phyloP scores from a whole-genome alignment of 139 green algal species.

The Tetraselmis chui region DNA sequence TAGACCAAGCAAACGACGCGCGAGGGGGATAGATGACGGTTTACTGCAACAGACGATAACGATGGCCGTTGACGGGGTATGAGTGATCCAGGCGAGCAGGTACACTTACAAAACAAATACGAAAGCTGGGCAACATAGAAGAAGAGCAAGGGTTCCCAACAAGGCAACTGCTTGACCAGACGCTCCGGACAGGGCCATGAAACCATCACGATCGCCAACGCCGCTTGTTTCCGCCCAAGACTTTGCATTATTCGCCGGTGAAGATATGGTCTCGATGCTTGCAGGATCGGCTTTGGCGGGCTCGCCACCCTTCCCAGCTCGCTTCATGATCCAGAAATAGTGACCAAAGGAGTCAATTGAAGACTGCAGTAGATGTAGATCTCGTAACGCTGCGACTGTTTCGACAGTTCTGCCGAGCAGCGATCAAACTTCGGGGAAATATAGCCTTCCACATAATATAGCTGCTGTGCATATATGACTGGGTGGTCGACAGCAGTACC shows the following conservation, averaged over 20 bases:
- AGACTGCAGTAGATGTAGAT: no score
- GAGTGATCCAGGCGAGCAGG: background rate
- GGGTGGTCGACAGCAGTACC: no score
- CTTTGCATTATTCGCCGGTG: background rate
- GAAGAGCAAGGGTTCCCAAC: constrained; percentile 24
- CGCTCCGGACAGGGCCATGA: constrained; percentile 29
- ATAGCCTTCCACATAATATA: no score
- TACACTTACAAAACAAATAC: constrained; percentile 30
- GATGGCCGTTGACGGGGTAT: background rate
- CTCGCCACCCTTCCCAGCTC: background rate
- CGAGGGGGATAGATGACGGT: background rate
- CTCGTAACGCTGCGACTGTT: no score
- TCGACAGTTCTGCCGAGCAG: no score
- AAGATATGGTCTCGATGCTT: background rate
- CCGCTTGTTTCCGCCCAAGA: constrained; percentile 26
- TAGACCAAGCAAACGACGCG: constrained; percentile 3
- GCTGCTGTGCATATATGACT: no score
- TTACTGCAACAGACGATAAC: background rate
- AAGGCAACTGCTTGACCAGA: constrained; percentile 17
- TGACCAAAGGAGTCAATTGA: no score
- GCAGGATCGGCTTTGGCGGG: background rate
- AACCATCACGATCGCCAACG: constrained; percentile 8
- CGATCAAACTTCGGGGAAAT: no score
- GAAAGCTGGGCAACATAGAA: constrained; percentile 30
- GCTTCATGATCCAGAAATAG: no score